Evolutionary conservation across 345 rosid species (phyloP).

Genomic region (Eucalyptus sp.): DNA sequence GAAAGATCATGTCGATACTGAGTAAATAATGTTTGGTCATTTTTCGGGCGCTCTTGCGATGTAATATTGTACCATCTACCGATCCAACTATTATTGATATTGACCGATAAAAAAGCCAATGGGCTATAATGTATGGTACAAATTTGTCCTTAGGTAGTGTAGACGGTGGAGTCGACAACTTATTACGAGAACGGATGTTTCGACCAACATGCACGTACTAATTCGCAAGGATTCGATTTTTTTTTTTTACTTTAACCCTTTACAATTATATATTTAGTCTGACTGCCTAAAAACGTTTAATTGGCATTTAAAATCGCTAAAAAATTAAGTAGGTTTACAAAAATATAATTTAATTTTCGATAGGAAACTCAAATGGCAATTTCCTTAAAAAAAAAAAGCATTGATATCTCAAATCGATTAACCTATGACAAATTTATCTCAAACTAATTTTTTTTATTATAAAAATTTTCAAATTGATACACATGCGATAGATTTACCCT

Average conservation of each 20-base stretch:
- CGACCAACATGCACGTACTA: background rate
- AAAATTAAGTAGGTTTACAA: background rate
- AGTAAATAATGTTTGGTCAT: background rate
- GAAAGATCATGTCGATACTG: background rate
- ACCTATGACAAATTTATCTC: fast-evolving
- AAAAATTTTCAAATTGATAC: fast-evolving
- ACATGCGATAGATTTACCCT: fast-evolving
- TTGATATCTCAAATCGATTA: fast-evolving
- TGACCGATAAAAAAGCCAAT: background rate
- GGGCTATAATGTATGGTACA: background rate
- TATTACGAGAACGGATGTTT: background rate
- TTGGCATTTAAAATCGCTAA: background rate
- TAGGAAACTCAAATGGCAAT: background rate
- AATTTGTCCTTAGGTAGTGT: background rate
- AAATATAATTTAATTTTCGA: background rate
- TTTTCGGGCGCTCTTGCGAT: background rate
- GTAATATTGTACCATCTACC: background rate
- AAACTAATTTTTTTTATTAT: fast-evolving
- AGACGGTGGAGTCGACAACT: background rate
- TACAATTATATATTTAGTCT: background rate
- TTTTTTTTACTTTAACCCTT: background rate
- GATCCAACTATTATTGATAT: background rate
- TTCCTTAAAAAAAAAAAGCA: fast-evolving
- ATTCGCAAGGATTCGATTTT: background rate
- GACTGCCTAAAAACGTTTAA: fast-evolving